Evolutionary conservation across 805 yeast species (phyloP), one percentile per base, ranked within the genome.

Genomic region (Lachancea meyersii): DNA sequence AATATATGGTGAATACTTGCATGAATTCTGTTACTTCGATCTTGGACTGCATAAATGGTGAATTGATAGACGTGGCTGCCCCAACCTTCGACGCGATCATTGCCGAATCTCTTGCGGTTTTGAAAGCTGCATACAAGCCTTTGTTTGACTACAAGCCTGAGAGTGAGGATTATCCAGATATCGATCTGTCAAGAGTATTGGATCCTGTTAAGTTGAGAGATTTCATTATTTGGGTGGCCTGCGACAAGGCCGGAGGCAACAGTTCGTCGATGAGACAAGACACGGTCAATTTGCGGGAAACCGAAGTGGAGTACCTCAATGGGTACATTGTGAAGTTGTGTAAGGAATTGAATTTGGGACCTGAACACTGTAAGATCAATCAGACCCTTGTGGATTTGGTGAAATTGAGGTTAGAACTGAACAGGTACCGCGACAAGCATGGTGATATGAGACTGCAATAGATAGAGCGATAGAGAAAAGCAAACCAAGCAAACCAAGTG

Each of bases 11-110:
- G 17, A 93, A 93, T 57, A 74, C 86, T 1, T 85, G 93, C 55
- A 80, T 91, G 50, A 91, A 93, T 55, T 84, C 96, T 0, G 66
- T 83, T 22, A 84, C 96, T 0, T 82, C 96, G 0, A 66, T 87
- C 18, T 63, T 85, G 20, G 83, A 86, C 59, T 83, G 93, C 56
- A 57, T 71, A 30, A 93, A 93, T 55, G 95, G 94, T 26, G 86
- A 82, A 40, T 64, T 91, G 2, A 86, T 76, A 48, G 65, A 61
- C 1, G 70, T 75, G 7, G 63, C 82, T 44, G 50, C 50, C 18
- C 50, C 48, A 1, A 38, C 67, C 2, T 69, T 68, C 43, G 44
- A 45, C 9, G 59, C 60, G 13, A 62, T 68, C 33, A 57, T 69
- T 10, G 49, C 47, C 3, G 73, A 69, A 41, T 47, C 66, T 2